Base-by-base conservation (phyloP, 345 rosid genomes). In the Mallotus nudiflorus region DNA sequence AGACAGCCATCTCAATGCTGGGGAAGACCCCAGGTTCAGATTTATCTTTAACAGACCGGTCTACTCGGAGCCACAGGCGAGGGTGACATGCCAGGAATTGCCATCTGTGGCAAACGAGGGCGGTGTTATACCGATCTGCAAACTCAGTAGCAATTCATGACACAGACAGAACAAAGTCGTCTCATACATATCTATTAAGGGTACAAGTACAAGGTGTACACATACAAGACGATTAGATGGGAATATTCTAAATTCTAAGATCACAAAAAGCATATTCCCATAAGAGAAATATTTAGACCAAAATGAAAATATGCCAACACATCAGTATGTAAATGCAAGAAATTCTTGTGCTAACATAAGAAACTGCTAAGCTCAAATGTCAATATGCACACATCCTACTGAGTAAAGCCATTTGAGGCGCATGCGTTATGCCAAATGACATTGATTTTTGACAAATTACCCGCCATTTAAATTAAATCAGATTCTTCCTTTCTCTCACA, bases 41-140 rank as follows among this genome's bases (percentile, higher is more conserved):
- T 45, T 76, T 68, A 73, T 82, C 89, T 74, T 89, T 89, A 20
- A 81, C 66, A 33, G 90, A 84, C n/a, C 84, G 86, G 49, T 95
- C 97, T 50, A 95, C 99, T 29, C 96, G 90, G 42, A 95, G 86
- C 99, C 99, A 95, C 78, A 92, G 62, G 51, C 84, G 91, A 79
- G 99, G 99, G 40, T 95, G 99, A 77, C 97, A 92, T 53, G 97
- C 99, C 90, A 95, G 75, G 75, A 83, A 84, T 68, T 66, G 64
- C 99, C 99, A 95, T 95, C 97, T 95, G 93, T 89, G 94, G 97
- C 97, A 92, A 89, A 90, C 97, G 84, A 92, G 97, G 84, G 99
- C 97, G 71, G 97, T 84, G 89, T 91, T 94, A 90, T 94, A 89
- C 88, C 97, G 88, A 94, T 94, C 98, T 94, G 97, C 97, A 91